Evolutionary conservation across 2,329 filamentous ascomycete genomes (phyloP).

Genomic region (Phialemonium atrogriseum): DNA sequence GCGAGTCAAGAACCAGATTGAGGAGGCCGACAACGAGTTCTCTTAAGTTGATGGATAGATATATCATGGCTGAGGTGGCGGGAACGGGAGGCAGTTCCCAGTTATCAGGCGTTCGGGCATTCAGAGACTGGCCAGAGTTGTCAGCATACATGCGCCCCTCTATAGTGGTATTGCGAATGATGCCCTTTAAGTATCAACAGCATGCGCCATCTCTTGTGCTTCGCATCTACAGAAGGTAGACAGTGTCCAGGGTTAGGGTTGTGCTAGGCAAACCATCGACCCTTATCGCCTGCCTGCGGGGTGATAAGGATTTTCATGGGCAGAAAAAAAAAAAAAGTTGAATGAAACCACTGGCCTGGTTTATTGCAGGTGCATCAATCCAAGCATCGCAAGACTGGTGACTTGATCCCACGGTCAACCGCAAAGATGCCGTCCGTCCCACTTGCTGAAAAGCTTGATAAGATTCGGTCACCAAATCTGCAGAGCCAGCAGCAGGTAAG

Average conservation of each 20-base stretch:
- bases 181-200: not conserved
- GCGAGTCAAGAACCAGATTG: slow-evolving; percentile 75
- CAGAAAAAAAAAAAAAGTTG: too few species aligned
- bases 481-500: slow-evolving; percentile 88
- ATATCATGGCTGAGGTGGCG: too few species aligned
- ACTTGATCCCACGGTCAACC: too few species aligned
- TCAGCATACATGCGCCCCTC: not conserved
- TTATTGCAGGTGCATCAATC: too few species aligned
- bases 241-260: too few species aligned
- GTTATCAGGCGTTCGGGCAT: slow-evolving; percentile 1
- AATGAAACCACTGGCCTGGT: too few species aligned
- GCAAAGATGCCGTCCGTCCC: slow-evolving; percentile 39
- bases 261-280: not conserved
- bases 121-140: too few species aligned
- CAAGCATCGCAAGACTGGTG: too few species aligned
- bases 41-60: slow-evolving; percentile 18
- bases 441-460: slow-evolving; percentile 86
- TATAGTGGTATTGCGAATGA: not conserved
- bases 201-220: too few species aligned
- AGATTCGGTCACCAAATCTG: slow-evolving; percentile 93
- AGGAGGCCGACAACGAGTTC: slow-evolving; percentile 37
- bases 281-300: not conserved
- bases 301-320: too few species aligned
- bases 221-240: too few species aligned
- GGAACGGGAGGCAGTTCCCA: too few species aligned